phyloP scores from a whole-genome alignment of 495 filamentous ascomycete genomes.

The Cudoniella acicularis region DNA sequence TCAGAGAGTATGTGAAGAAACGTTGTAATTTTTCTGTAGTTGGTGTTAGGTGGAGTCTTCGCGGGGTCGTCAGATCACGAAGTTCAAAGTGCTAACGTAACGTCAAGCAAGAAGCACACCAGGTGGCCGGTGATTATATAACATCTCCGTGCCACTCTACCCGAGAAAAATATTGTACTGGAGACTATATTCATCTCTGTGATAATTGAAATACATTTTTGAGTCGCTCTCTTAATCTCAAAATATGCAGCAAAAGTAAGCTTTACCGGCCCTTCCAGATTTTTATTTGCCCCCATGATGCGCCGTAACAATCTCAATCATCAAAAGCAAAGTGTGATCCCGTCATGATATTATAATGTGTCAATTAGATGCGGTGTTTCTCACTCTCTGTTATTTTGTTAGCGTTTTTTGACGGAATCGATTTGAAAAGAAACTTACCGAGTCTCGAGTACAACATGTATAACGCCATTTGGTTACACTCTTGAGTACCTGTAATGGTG shows the following conservation, averaged over 20 bases:
- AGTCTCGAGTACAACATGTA: conserved; percentile 98
- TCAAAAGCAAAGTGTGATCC: neutral
- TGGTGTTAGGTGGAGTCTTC: too few relatives aligned
- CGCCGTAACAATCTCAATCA: neutral
- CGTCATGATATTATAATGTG: neutral
- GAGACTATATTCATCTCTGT: too few relatives aligned
- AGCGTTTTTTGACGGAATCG: conserved; percentile 20
- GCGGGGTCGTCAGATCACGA: too few relatives aligned
- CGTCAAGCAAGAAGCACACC: too few relatives aligned
- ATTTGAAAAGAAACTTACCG: conserved; percentile 55
- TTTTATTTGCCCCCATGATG: neutral
- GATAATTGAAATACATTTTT: too few relatives aligned
- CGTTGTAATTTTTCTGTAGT: too few relatives aligned
- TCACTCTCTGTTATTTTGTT: conserved; percentile 62
- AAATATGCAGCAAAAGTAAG: neutral
- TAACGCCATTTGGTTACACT: conserved; percentile 97
- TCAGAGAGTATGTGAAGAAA: too few relatives aligned
- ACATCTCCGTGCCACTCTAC: too few relatives aligned
- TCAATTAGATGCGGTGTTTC: conserved; percentile 65
- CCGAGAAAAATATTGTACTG: too few relatives aligned
- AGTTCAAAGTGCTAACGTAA: too few relatives aligned
- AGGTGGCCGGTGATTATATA: too few relatives aligned
- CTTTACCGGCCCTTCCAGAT: neutral
- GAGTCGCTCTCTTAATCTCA: neutral
- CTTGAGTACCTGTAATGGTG: conserved; percentile 94